These are phyloP conservation scores for Chytriomyces hyalinus DNA, from an alignment of 192 early-diverging fungal species.

Conservation along the genomic window DNA sequence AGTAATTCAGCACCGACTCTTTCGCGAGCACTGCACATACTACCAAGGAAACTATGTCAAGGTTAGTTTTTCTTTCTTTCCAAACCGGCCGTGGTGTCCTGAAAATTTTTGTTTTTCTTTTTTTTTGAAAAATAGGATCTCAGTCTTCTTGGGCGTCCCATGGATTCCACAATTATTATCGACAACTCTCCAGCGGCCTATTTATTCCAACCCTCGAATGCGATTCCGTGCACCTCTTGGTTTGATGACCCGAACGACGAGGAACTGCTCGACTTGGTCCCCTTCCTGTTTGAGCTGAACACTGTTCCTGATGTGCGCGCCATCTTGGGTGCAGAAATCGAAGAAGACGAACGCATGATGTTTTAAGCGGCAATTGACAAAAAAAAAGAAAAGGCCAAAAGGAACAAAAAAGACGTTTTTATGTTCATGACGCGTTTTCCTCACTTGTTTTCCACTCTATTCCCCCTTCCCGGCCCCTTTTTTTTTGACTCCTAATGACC, in stretches of 20 bases:
- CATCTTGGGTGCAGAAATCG: constrained; percentile 7
- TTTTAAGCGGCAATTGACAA: too few relatives aligned
- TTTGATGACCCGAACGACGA: constrained; percentile 25
- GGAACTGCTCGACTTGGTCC: constrained; percentile 20
- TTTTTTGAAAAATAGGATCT: constrained; percentile 18
- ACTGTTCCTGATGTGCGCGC: constrained; percentile 27
- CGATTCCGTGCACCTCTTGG: constrained; percentile 22
- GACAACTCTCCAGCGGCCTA: constrained; percentile 20
- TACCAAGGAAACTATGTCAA: constrained; percentile 92
- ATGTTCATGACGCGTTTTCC: too few relatives aligned
- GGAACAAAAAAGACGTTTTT: too few relatives aligned
- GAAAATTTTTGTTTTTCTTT: background rate
- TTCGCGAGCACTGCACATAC: constrained; percentile 86
- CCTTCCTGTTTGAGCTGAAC: constrained; percentile 26
- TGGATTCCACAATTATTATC: constrained; percentile 22
- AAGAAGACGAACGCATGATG: background rate
- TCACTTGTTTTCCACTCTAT: too few relatives aligned
- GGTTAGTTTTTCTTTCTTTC: constrained; percentile 31
- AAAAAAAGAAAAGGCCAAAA: too few relatives aligned
- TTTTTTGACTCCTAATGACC: too few relatives aligned
- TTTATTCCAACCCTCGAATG: constrained; percentile 25
- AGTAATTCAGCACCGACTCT: constrained; percentile 84
- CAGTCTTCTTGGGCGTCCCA: constrained; percentile 18
- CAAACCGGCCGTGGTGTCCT: background rate
- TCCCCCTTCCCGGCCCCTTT: too few relatives aligned